Evolutionary conservation across 257 asterid species (phyloP), one percentile per base, ranked within the genome.

Genomic region (Parsonsia alboflavescens): DNA sequence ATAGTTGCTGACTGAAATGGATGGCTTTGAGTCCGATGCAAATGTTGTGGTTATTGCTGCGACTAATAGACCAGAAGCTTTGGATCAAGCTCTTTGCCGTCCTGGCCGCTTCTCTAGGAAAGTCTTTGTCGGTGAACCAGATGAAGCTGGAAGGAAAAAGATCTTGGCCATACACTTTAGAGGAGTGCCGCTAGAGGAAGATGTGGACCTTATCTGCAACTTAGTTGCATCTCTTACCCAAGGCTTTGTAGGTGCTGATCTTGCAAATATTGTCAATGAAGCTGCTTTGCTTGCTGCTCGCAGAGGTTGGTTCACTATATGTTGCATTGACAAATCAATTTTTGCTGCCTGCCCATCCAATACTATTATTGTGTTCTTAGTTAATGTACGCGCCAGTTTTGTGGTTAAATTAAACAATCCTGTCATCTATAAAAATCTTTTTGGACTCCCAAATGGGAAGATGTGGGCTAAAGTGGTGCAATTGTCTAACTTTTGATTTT

Each of bases 1-100:
- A 39, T 83, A 95, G 98, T 88, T 95, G 87, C 92, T 95, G 86
- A 95, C 99, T 53, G 98, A 95, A 88, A 95, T 95, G 99, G 99
- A 95, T 24, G 99, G 98, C 61, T 95, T 95, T 58, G 98, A 92
- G 65, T 87, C 96, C 0, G 91, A 84, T 49, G 53, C 77, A 66
- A 89, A 84, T 75, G 88, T 95, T 71, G 89, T 92, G 73, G 98
- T 95, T 46, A 86, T 95, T 59, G 98, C 97, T 72, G 99, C 99
- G 11, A 95, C 99, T 44, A 95, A 95, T 82, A 87, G 99, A 68
- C 98, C 99, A 58, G 99, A 95, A 79, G 96, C 98, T 44, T 77
- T 95, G 82, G 99, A 95, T 76, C 91, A 97, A 72, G 99, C 99
- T 61, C 87, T 92, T 53, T 95, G 99, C 80, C 86, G 99, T 72